Base-by-base conservation (phyloP, 106 monocot species). In the Allium fistulosum region DNA sequence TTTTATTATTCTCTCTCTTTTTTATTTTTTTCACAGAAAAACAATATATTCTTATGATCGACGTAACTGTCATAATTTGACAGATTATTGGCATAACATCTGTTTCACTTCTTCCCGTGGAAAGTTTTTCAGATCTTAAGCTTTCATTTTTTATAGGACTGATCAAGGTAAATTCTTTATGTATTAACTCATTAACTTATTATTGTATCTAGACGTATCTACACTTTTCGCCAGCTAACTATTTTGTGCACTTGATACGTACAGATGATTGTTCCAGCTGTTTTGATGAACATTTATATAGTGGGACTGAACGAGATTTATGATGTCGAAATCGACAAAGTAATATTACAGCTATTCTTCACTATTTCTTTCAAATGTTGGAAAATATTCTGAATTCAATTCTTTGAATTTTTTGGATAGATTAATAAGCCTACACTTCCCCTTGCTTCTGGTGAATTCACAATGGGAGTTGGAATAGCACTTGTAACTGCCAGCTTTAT, bases 251-350 rank as follows among this genome's bases (percentile, higher is more conserved):
- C 37, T 37, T 37, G 37, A 37, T 37, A 37, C 2, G 37, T 28
- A 26, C 71, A 85, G 85, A 75, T 78, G 55, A 61, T 85, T 59
- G 10, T 81, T 58, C 58, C 81, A 26, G 81, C 85, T 48, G 10
- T 85, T 28, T 72, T 63, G 22, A 85, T 85, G 85, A 85, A 85
- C 63, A 65, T 85, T 11, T 81, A 81, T 61, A 68, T 85, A 15
- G 80, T 85, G 62, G 85, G 85, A 17, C 48, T 81, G 52, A 85
- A 85, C 63, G 81, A 81, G 46, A 37, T 85, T 2, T 85, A 70
- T 22, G 85, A 85, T 71, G 58, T 85, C 17, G 78, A 85, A 61
- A 85, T 85, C 28, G 85, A 85, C 51, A 85, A 85, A 81, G 85
- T 77, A 63, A 63, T 47, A 47, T 16, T 16, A 46, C 46, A 4